Evolutionary conservation across 495 filamentous ascomycete species (phyloP), one percentile per base, ranked within the genome.

Genomic region (Annulohypoxylon moriforme): DNA sequence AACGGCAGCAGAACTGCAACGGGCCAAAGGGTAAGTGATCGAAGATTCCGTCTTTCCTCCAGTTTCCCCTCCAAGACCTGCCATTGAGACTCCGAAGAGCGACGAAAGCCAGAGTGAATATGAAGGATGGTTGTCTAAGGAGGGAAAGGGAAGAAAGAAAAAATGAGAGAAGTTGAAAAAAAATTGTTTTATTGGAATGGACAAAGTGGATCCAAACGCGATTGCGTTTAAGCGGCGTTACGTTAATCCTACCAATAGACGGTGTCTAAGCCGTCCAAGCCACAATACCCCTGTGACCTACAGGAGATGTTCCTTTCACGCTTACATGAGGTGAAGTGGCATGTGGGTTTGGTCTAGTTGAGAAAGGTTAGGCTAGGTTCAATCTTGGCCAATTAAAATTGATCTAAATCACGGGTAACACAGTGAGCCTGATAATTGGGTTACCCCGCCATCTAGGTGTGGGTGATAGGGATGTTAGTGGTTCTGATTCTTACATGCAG

Each of bases 101-200:
- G 82, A 83, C 81, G 77, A 78, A 87, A 88, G 85, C 85, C 88
- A 88, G 91, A 93, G 90, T 93, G 90, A 92, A 93, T 93, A 87
- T 85, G 89, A 86, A 91, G 90, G 91, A 89, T 88, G 25, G 78
- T 82, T 80, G 78, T 86, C 88, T 88, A 89, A 80, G 87, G 83
- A 89, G 81, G 80, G 76, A 80, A 85, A 80, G 79, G 79, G 80
- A 85, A 77, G 66, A 77, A 73, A 78, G 67, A 65, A 68, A 50
- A 73, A 74, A 44, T 22, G 25, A 71, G n/a, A 71, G 60, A 52
- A 27, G 53, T 29, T 27, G 1, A 33, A 47, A 42, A 49, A 33
- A 47, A 42, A 49, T 56, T 59, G 46, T 27, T 67, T 66, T 3
- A 71, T 67, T 71, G 27, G 50, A 24, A 56, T 55, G 33, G 8